A percentile compares a stretch with the other conserved stretches of the same genome.
phyloP scores from a whole-genome alignment of 345 rosid species.

The Angophora floribunda region DNA sequence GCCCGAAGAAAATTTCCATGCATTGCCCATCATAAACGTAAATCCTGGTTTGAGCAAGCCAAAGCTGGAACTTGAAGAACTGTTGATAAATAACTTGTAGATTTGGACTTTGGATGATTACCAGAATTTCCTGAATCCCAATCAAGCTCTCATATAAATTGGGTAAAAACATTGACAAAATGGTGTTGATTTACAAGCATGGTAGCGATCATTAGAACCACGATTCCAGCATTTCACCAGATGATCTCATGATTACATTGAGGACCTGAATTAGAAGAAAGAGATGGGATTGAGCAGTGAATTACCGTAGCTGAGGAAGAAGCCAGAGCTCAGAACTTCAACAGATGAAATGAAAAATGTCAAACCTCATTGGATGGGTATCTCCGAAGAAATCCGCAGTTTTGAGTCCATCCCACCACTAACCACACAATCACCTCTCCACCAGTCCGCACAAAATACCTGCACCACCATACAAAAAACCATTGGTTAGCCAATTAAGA shows the following conservation, averaged over 20 bases:
- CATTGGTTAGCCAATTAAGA: background rate
- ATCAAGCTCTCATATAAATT: background rate
- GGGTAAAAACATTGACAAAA: background rate
- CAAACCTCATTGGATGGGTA: constrained; percentile 18
- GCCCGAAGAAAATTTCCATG: background rate
- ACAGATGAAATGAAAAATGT: background rate
- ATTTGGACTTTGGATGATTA: background rate
- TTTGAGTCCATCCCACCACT: constrained; percentile 91
- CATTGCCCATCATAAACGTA: background rate
- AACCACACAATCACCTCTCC: constrained; percentile 70
- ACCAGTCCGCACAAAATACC: constrained; percentile 98
- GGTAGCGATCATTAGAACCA: background rate
- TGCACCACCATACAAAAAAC: background rate
- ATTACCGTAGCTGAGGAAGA: background rate
- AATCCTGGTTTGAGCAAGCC: background rate
- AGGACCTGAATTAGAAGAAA: background rate
- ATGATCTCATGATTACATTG: background rate
- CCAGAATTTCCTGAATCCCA: background rate
- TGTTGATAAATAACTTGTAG: background rate
- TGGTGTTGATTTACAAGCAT: background rate
- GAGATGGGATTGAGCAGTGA: background rate
- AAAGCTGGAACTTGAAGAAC: background rate
- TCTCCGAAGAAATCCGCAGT: constrained; percentile 61
- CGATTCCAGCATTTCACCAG: background rate
- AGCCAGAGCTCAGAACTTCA: background rate